phyloP scores from a whole-genome alignment of 2,329 filamentous ascomycete genomes.

The Ustilaginoidea virens region DNA sequence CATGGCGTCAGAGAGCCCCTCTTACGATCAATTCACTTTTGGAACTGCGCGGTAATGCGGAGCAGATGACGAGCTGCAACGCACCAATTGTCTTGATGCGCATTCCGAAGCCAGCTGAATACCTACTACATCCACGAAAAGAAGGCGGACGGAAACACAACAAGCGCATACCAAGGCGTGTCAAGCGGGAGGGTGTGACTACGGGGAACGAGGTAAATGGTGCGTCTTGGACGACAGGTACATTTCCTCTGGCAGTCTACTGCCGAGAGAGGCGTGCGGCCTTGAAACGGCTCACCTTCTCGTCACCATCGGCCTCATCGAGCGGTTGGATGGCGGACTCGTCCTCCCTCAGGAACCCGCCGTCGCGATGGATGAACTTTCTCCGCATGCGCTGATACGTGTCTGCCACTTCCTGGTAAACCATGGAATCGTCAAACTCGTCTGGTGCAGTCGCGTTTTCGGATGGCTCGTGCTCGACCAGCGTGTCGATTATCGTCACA shows the following conservation, averaged over 20 bases:
- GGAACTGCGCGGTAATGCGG: conserved; percentile 38
- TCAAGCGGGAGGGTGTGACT: too few relatives aligned
- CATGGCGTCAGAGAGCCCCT: conserved; percentile 48
- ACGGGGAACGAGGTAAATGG: neutral
- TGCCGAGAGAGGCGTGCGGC: conserved; percentile 47
- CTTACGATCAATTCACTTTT: conserved; percentile 26
- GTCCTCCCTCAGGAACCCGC: conserved; percentile 63
- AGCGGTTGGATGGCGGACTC: conserved; percentile 52
- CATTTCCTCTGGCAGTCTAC: conserved; percentile 13
- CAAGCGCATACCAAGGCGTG: too few relatives aligned
- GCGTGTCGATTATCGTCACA: conserved; percentile 40
- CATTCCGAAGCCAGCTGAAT: conserved; percentile 10
- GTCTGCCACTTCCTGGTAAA: conserved; percentile 62
- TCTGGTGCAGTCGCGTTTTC: conserved; percentile 28
- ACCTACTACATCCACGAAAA: neutral
- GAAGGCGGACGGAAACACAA: conserved; percentile 1
- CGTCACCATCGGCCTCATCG: conserved; percentile 49
- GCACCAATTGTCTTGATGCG: conserved; percentile 35
- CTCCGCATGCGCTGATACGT: conserved; percentile 78
- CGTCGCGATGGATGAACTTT: conserved; percentile 65
- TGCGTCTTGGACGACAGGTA: conserved; percentile 11
- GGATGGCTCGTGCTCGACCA: conserved; percentile 37
- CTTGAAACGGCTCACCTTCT: conserved; percentile 58
- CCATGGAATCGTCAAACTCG: conserved; percentile 52
- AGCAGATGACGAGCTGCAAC: conserved; percentile 38